Evolutionary conservation across 2,329 filamentous ascomycete genomes (phyloP).

Genomic region (Fonsecaea pedrosoi): DNA sequence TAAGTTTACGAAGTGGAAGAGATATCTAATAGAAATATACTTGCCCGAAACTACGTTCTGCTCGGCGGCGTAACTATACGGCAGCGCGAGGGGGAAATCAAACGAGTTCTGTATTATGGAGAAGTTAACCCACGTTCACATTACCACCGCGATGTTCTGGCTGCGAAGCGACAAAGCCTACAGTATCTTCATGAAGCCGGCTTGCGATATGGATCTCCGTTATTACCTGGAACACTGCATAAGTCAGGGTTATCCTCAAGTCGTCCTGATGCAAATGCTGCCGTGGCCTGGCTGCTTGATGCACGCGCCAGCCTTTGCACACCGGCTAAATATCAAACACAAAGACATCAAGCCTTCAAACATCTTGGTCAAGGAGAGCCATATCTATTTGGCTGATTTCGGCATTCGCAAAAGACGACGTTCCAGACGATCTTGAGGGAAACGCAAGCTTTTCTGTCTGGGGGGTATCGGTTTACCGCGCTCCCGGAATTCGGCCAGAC

Average conservation of each 20-base stretch:
- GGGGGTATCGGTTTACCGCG: not conserved
- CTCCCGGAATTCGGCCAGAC: not conserved
- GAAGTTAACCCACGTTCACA: not conserved
- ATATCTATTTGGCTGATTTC: not conserved
- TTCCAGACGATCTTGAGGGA: not conserved
- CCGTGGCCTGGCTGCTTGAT: constrained; percentile 3
- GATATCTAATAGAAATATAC: not conserved
- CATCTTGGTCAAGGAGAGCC: not conserved
- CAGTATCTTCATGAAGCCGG: constrained; percentile 4
- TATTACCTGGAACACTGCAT: not conserved
- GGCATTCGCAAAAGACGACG: not conserved
- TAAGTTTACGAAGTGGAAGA: no score
- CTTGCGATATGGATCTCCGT: not conserved
- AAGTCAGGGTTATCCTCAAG: not conserved
- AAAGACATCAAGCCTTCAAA: constrained; percentile 6
- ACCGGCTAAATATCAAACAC: not conserved
- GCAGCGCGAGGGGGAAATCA: not conserved
- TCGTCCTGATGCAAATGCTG: not conserved
- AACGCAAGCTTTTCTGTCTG: not conserved
- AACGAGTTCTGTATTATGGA: not conserved
- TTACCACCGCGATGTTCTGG: not conserved
- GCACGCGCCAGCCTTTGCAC: not conserved
- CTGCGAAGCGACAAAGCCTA: not conserved
- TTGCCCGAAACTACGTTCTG: not conserved
- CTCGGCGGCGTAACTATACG: not conserved